Percentiles rank a stretch among this genome's conserved stretches.
Conservation (phyloP, 129 eudicot genomes). For the Saposhnikovia divaricata region DNA sequence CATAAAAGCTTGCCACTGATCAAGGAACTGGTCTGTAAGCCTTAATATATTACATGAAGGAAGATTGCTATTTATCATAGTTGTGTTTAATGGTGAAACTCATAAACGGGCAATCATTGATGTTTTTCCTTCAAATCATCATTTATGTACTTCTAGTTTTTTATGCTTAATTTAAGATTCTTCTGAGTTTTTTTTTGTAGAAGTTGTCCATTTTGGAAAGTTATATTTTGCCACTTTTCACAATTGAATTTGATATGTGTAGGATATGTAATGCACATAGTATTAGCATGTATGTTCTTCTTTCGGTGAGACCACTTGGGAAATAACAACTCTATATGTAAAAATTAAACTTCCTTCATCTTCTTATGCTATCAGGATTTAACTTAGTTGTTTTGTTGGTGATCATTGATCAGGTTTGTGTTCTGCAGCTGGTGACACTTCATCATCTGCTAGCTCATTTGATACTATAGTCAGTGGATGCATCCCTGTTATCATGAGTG, state of each 20-base stretch:
- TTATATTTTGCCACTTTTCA: conserved; percentile 34
- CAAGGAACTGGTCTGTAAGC: too few species aligned
- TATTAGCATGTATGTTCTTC: background rate
- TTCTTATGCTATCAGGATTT: background rate
- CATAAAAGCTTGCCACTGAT: too few species aligned
- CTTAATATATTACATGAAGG: too few species aligned
- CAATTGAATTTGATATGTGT: background rate
- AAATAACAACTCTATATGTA: background rate
- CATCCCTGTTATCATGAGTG: conserved; percentile 7
- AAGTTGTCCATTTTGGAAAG: conserved; percentile 23
- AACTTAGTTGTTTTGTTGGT: conserved; percentile 1
- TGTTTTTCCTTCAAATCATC: background rate
- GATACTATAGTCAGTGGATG: conserved; percentile 97
- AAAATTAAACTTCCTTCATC: background rate
- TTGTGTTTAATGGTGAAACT: too few species aligned
- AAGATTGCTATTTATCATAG: too few species aligned
- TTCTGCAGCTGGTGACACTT: too few species aligned
- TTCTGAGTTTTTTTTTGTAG: background rate
- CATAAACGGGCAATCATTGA: too few species aligned
- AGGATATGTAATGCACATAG: background rate
- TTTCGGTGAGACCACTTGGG: too few species aligned
- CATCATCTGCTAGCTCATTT: conserved; percentile 35
- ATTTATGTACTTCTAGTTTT: background rate
- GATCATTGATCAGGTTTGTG: conserved; percentile 48
- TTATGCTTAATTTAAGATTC: background rate